Evolutionary conservation across 257 asterid species (phyloP).

Genomic region (Ajuga chamaepitys): DNA sequence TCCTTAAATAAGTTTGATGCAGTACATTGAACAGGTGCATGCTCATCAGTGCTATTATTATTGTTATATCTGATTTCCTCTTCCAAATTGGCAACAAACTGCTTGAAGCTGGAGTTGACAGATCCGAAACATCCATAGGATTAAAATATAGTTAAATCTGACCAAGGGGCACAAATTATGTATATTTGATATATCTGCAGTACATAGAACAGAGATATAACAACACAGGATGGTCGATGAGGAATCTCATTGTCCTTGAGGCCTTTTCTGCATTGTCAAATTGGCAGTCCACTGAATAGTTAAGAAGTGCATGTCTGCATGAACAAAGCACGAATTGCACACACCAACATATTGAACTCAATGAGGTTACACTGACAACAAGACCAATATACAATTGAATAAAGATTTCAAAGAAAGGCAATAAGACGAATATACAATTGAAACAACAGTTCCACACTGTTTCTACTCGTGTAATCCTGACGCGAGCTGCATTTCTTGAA

Average conservation of each 20-base stretch:
- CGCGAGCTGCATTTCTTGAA: constrained; percentile 41
- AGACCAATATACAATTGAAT: no score
- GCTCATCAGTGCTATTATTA: constrained; percentile 26
- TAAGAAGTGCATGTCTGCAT: neutral
- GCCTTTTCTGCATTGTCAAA: neutral
- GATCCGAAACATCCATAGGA: constrained; percentile 11
- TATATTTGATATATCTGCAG: neutral
- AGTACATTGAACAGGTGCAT: constrained; percentile 24
- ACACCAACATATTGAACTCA: neutral
- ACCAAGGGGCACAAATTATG: neutral
- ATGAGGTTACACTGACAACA: no score
- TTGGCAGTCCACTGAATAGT: neutral
- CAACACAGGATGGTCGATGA: neutral
- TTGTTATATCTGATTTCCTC: constrained; percentile 49
- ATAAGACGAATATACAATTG: no score
- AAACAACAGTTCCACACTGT: no score
- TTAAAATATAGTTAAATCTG: neutral
- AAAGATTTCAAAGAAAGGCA: no score
- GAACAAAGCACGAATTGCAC: neutral
- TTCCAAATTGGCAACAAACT: constrained; percentile 62
- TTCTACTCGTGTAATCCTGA: constrained; percentile 7
- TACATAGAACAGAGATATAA: neutral
- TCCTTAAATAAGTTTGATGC: constrained; percentile 29
- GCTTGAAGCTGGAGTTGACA: constrained; percentile 57
- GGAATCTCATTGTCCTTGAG: neutral